These are phyloP conservation scores for Sphagnurus paluster DNA, from an alignment of 1,284 basidiomycete species.

Conservation along the genomic window DNA sequence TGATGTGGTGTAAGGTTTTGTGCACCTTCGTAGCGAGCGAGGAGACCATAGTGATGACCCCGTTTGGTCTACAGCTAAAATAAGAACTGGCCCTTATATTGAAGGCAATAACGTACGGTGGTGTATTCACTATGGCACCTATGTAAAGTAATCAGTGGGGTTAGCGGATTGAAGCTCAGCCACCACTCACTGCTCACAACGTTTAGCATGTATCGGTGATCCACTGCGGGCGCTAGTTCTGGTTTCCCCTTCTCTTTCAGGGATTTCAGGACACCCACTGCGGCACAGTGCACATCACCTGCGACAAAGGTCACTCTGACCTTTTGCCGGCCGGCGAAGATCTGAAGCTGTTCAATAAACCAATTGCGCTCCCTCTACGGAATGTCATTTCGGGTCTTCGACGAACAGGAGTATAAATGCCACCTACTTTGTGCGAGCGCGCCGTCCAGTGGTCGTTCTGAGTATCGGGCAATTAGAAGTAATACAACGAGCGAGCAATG, in stretches of 20 bases:
- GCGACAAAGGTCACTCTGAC: conserved; percentile 83
- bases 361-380: conserved; percentile 85
- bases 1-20: conserved; percentile 71
- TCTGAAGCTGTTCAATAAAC: conserved; percentile 81
- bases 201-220: conserved; percentile 89
- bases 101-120: conserved; percentile 47
- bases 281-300: conserved; percentile 90
- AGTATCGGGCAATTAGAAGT: neutral
- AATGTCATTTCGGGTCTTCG: too few species aligned
- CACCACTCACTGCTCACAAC: conserved; percentile 63
- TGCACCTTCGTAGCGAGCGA: conserved; percentile 83
- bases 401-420: too few species aligned
- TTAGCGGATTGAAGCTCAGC: conserved; percentile 4
- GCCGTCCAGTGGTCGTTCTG: conserved; percentile 92
- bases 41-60: conserved; percentile 81
- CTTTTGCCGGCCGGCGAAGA: conserved; percentile 58
- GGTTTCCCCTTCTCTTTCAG: conserved; percentile 49
- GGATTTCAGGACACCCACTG: conserved; percentile 80
- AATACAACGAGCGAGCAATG: neutral
- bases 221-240: conserved; percentile 52
- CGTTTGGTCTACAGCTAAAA: conserved; percentile 50
- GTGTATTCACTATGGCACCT: conserved; percentile 82
- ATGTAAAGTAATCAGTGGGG: conserved; percentile 9
- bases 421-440: conserved; percentile 73
- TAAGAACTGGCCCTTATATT: conserved; percentile 21